Evolutionary conservation across 1,284 basidiomycete genomes (phyloP).

Genomic region (Ustilago hordei): DNA sequence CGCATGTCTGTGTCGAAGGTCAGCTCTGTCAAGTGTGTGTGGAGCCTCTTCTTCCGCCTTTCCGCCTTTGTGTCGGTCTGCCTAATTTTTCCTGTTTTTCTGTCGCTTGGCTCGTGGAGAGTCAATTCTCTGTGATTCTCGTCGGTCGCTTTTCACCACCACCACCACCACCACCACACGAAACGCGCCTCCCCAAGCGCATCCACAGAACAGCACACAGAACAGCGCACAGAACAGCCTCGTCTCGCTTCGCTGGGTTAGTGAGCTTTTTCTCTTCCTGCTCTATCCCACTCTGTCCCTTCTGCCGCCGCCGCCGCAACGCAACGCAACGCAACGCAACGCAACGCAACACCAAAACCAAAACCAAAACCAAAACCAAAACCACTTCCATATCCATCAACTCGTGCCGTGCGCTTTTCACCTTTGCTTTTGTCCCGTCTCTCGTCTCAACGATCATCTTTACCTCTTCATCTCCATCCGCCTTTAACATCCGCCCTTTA

Average conservation of each 20-base stretch:
- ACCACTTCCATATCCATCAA: not conserved
- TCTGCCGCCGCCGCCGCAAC: not conserved
- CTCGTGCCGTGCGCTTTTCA: not conserved
- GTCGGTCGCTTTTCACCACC: not conserved
- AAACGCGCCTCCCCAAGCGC: not conserved
- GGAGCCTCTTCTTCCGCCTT: not conserved
- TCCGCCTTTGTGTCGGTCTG: not conserved
- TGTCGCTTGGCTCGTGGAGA: not conserved
- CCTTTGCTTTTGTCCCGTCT: not conserved
- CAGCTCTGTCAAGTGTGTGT: no score
- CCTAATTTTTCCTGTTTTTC: not conserved
- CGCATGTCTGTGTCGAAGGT: no score
- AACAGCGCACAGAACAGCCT: slow-evolving; percentile 1
- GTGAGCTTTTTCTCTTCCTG: not conserved
- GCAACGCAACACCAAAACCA: not conserved
- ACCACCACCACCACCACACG: no score
- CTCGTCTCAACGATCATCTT: not conserved
- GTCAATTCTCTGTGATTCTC: not conserved
- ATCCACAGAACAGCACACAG: not conserved
- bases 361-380: not conserved
- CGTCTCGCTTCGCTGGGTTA: not conserved
- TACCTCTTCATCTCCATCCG: not conserved
- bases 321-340: not conserved
- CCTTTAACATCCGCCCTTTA: not conserved
- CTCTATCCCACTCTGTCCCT: not conserved